phyloP scores from a whole-genome alignment of 495 filamentous ascomycete species.

The Xylaria scruposa region DNA sequence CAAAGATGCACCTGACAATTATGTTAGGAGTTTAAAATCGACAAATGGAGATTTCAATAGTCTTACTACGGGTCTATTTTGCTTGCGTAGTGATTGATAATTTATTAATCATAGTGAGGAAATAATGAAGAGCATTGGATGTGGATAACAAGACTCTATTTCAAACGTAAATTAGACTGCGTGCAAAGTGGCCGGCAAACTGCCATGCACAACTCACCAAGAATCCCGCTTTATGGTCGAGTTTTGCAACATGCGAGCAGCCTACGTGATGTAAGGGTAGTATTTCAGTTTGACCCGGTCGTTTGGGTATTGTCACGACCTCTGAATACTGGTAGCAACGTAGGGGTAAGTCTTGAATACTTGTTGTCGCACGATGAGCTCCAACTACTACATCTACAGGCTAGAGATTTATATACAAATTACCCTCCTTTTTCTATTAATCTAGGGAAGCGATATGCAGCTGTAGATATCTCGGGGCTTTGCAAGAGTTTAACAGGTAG shows the following conservation, averaged over 20 bases:
- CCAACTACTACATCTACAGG: no score
- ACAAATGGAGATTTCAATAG: background rate
- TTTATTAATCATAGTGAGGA: background rate
- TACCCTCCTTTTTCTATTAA: no score
- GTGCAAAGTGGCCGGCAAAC: background rate
- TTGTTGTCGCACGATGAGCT: no score
- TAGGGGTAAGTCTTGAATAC: no score
- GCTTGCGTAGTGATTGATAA: background rate
- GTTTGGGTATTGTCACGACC: no score
- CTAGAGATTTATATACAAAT: no score
- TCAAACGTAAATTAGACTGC: background rate
- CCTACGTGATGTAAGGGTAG: background rate
- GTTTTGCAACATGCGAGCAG: background rate
- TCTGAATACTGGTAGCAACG: no score
- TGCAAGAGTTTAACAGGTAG: no score
- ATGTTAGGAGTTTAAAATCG: background rate
- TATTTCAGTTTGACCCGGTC: background rate
- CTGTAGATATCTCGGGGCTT: no score
- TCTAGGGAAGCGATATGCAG: no score
- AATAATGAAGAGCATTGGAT: background rate
- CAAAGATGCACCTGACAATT: background rate
- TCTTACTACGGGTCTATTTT: background rate
- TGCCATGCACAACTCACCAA: background rate
- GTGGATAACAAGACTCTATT: background rate
- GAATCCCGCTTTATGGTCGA: no score